Base-by-base conservation (phyloP, 73 alveolate genomes). In the Strombidium stylifer region DNA sequence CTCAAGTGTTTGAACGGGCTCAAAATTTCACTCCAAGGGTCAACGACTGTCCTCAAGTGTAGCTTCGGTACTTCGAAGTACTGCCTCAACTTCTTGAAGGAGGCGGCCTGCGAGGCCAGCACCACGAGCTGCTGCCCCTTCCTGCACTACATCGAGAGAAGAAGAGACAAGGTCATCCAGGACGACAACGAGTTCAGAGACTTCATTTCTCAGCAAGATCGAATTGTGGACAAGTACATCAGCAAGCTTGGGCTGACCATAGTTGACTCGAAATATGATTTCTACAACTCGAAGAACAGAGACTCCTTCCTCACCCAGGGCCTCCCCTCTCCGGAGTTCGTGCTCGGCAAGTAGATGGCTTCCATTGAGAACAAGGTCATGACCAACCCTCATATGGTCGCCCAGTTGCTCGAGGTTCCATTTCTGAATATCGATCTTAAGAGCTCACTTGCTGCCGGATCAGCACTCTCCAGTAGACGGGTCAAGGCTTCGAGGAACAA, bases 181-280 rank as follows among this genome's bases (percentile, higher is more conserved):
- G 48, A 53, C 27, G 67, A 53, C 35, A 45, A 45, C 10, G 67
- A 53, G 48, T 53, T 53, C 49, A 53, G 67, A 26, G 67, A 53
- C 11, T 53, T 24, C 27, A 15, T 53, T 4, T n/a, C 20, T 7
- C n/a, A 6, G n/a, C 49, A 53, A 53, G 67, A 53, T 28, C 20
- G 18, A 3, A 53, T 53, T 16, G 67, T 28, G 3, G 26, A 53
- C 24, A 16, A 8, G 6, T 53, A 24, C 49, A 3, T 53, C 6
- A 4, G n/a, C 2, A 4, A 24, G 50, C 49, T 53, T 3, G 48
- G n/a, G n/a, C n/a, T n/a, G n/a, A n/a, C n/a, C n/a, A n/a, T n/a
- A n/a, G n/a, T n/a, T 10, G 5, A 20, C 25, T 44, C 10, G 19
- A 14, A 27, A 7, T 12, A 18, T 23, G 25, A 4, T 21, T 5